A percentile compares a stretch with the other conserved stretches of the same genome.
These are phyloP conservation scores for Leptographium radiaticola DNA, from an alignment of 2,329 filamentous ascomycete species.

Conservation along the genomic window DNA sequence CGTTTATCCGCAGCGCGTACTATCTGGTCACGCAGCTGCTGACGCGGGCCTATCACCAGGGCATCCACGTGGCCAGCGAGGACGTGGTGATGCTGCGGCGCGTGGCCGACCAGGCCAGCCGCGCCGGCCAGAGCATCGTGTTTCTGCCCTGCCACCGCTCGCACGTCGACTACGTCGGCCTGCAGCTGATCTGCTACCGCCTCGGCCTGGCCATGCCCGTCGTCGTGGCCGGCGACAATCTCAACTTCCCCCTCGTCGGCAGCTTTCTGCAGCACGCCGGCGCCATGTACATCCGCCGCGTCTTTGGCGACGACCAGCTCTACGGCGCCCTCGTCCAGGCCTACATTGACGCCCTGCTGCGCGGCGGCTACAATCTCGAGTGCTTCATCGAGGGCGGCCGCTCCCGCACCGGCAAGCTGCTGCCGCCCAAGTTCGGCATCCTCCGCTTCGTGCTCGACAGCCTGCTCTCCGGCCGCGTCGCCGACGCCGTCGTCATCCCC, in stretches of 20 bases:
- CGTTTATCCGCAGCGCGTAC: constrained; percentile 84
- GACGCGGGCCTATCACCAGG: constrained; percentile 89
- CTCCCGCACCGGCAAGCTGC: constrained; percentile 82
- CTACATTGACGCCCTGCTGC: constrained; percentile 85
- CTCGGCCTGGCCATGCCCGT: constrained; percentile 79
- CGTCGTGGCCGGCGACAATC: constrained; percentile 88
- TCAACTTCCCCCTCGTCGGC: constrained; percentile 87
- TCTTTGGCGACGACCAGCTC: constrained; percentile 82
- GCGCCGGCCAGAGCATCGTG: constrained; percentile 87
- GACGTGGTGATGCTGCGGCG: constrained; percentile 73
- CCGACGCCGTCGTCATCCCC: constrained; percentile 87
- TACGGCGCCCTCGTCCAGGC: constrained; percentile 90
- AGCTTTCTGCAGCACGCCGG: constrained; percentile 89
- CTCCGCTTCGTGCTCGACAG: constrained; percentile 85
- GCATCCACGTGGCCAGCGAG: constrained; percentile 90
- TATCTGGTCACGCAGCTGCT: constrained; percentile 79
- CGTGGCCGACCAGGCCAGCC: constrained; percentile 70
- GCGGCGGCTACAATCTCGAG: constrained; percentile 87
- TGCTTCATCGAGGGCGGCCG: constrained; percentile 96
- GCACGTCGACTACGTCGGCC: constrained; percentile 89
- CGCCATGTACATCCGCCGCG: constrained; percentile 89
- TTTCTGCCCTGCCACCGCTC: constrained; percentile 91
- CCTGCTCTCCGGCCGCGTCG: constrained; percentile 71
- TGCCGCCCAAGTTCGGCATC: constrained; percentile 93
- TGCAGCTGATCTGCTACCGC: constrained; percentile 92